Evolutionary conservation across 129 eudicot species (phyloP).

Genomic region (Ambrosia trifida): DNA sequence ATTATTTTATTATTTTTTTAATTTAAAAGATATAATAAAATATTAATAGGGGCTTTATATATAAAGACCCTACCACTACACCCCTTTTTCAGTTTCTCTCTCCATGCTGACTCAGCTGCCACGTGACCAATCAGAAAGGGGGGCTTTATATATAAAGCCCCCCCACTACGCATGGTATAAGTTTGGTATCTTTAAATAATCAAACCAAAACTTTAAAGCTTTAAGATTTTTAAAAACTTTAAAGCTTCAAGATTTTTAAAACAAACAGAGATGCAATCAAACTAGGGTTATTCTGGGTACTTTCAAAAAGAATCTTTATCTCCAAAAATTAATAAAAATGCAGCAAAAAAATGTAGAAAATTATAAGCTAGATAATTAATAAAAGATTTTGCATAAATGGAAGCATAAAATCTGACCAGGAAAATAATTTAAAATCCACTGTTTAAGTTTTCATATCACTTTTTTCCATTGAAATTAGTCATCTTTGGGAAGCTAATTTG

Average conservation of each 20-base stretch:
- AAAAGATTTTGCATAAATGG: slow-evolving; percentile 10
- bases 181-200: too few relatives aligned
- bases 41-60: too few relatives aligned
- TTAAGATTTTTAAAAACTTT: too few relatives aligned
- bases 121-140: too few relatives aligned
- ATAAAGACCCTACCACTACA: too few relatives aligned
- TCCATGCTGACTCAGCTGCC: too few relatives aligned
- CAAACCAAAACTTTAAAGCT: too few relatives aligned
- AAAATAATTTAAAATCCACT: not conserved
- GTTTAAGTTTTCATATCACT: slow-evolving; percentile 15
- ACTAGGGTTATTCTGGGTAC: not conserved
- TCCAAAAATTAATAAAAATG: not conserved
- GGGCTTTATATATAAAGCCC: too few relatives aligned
- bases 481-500: slow-evolving; percentile 38
- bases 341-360: not conserved
- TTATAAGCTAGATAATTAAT: not conserved
- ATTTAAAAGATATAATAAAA: too few relatives aligned
- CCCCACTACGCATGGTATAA: too few relatives aligned
- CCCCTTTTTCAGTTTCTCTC: too few relatives aligned
- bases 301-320: not conserved
- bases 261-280: slow-evolving; percentile 15
- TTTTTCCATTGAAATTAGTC: slow-evolving; percentile 24
- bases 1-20: too few relatives aligned
- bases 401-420: slow-evolving; percentile 22
- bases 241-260: slow-evolving; percentile 19